These are phyloP conservation scores for Mortierella sp. DNA, from an alignment of 371 early-diverging fungal genomes.

Conservation along the genomic window DNA sequence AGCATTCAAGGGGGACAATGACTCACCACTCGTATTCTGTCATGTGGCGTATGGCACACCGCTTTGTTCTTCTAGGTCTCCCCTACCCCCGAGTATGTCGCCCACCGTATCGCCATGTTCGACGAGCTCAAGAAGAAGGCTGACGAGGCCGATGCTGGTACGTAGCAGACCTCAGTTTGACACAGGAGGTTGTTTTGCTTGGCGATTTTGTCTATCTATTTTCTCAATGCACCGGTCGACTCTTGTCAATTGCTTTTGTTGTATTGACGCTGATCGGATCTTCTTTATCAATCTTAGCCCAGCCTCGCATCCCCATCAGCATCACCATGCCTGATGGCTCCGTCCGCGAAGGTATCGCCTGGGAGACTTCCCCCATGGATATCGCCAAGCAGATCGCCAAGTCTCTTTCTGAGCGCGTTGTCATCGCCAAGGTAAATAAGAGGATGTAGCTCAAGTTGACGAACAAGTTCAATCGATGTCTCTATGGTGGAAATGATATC, in stretches of 20 bases:
- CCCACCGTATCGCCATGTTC: slow-evolving; percentile 92
- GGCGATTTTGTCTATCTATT: not conserved
- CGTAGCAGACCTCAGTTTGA: slow-evolving; percentile 8
- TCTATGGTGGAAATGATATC: not conserved
- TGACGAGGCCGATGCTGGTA: slow-evolving; percentile 86
- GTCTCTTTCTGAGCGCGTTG: slow-evolving; percentile 90
- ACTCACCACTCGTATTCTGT: not conserved
- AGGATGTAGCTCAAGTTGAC: not conserved
- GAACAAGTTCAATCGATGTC: too few relatives aligned
- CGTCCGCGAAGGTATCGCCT: slow-evolving; percentile 87
- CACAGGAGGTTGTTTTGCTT: not conserved
- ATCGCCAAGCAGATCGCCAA: slow-evolving; percentile 92
- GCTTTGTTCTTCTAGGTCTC: slow-evolving; percentile 59
- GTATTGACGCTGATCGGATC: not conserved
- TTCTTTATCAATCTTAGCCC: slow-evolving; percentile 60
- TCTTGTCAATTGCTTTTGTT: not conserved
- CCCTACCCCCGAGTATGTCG: slow-evolving; percentile 86
- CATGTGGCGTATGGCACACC: not conserved
- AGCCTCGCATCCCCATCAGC: slow-evolving; percentile 89
- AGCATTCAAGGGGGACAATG: not conserved
- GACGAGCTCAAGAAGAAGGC: slow-evolving; percentile 86
- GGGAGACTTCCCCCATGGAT: slow-evolving; percentile 97
- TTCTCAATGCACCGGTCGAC: not conserved
- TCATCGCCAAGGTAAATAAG: slow-evolving; percentile 91
- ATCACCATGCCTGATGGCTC: slow-evolving; percentile 94